phyloP scores from a whole-genome alignment of 1,139 yeast genomes.

The Debaryomycetaceae sp. region DNA sequence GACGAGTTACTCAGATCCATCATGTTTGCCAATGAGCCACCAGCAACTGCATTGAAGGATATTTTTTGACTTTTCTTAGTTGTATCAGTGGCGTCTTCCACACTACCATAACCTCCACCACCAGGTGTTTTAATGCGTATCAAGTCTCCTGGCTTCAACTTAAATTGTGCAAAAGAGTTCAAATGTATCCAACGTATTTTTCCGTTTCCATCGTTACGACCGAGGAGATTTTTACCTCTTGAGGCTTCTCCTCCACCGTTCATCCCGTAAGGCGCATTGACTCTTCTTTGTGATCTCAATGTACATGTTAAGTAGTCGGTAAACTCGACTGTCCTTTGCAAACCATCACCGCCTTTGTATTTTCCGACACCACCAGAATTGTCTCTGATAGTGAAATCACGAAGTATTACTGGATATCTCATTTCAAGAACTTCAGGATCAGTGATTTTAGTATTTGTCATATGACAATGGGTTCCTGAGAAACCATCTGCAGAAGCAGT shows the following conservation, averaged over 20 bases:
- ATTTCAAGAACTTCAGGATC: slow-evolving; percentile 40
- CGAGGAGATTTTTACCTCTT: slow-evolving; percentile 3
- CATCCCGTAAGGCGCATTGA: slow-evolving; percentile 18
- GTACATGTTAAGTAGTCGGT: slow-evolving; percentile 15
- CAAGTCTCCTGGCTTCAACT: slow-evolving; percentile 51
- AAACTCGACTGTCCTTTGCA: slow-evolving; percentile 19
- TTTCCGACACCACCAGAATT: slow-evolving; percentile 36
- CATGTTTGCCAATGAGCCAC: slow-evolving; percentile 16
- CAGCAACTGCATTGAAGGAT: slow-evolving; percentile 17
- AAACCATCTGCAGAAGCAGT: slow-evolving; percentile 18
- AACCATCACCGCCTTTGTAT: slow-evolving; percentile 34
- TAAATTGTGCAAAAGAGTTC: slow-evolving; percentile 36
- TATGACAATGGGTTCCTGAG: slow-evolving; percentile 44
- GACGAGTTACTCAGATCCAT: slow-evolving; percentile 16
- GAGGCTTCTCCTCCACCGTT: slow-evolving; percentile 13
- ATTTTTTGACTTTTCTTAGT: background rate
- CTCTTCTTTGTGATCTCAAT: slow-evolving; percentile 42
- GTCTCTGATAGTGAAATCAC: slow-evolving; percentile 27
- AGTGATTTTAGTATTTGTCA: slow-evolving; percentile 43
- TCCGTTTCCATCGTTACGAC: slow-evolving; percentile 3
- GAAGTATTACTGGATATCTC: slow-evolving; percentile 32
- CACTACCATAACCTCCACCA: slow-evolving; percentile 29
- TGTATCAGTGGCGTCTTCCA: background rate
- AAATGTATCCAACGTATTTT: slow-evolving; percentile 44
- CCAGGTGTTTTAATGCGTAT: slow-evolving; percentile 51